Conservation (phyloP, 2,329 filamentous ascomycete species). For the Pyrenochaeta sp. region DNA sequence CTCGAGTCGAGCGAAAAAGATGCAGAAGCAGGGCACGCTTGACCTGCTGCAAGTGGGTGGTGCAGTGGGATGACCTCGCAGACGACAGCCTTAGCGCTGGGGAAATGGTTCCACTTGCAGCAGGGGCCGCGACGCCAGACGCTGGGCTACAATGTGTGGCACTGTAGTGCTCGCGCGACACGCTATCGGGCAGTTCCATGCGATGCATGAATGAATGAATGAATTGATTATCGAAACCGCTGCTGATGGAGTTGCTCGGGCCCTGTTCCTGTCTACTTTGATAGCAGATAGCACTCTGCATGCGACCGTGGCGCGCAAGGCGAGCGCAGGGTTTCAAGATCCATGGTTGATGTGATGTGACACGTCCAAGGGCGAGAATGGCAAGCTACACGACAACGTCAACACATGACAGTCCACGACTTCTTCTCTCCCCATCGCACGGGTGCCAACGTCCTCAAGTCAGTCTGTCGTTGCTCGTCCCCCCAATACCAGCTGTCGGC, state of each 20-base stretch:
- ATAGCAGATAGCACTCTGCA: slow-evolving; percentile 3
- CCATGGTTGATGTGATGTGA: slow-evolving; percentile 1
- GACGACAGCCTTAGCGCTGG: slow-evolving; percentile 22
- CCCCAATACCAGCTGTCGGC: not conserved
- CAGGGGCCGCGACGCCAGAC: not conserved
- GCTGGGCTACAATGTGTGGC: too few species aligned
- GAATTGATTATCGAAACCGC: too few species aligned
- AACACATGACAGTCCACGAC: not conserved
- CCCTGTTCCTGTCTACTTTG: not conserved
- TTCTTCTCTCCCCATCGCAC: not conserved
- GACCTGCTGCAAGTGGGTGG: slow-evolving; percentile 1
- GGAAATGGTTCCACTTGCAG: slow-evolving; percentile 16
- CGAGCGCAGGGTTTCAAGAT: not conserved
- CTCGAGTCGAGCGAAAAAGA: slow-evolving; percentile 13
- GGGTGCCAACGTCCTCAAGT: not conserved
- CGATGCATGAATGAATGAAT: too few species aligned
- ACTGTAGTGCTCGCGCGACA: not conserved
- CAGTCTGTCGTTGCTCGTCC: not conserved
- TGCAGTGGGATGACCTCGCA: not conserved
- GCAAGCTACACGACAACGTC: not conserved
- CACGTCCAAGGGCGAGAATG: not conserved
- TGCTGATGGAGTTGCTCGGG: not conserved
- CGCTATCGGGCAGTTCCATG: too few species aligned
- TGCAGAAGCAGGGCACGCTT: slow-evolving; percentile 7
- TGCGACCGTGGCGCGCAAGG: not conserved